A percentile compares a stretch with the other conserved stretches of the same genome.
phyloP scores from a whole-genome alignment of 73 alveolate genomes.

The Urostyla sp. region DNA sequence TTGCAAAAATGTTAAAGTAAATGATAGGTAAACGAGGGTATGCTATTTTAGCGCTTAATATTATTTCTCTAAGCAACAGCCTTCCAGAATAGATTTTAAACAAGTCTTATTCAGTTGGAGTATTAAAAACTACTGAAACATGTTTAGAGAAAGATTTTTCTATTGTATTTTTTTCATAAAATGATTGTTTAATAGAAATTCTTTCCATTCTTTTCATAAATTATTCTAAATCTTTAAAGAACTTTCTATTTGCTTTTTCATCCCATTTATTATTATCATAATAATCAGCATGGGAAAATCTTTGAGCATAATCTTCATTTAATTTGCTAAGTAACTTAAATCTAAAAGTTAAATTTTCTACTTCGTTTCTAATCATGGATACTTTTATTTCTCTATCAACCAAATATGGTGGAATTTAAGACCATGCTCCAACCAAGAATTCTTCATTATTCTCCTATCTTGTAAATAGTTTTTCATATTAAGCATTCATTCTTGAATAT shows the following conservation, averaged over 20 bases:
- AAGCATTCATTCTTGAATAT: not conserved
- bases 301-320: constrained; percentile 3
- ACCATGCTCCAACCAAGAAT: constrained; percentile 23
- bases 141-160: too few species aligned
- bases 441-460: not conserved
- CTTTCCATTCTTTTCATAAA: not conserved
- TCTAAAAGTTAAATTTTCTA: constrained; percentile 24
- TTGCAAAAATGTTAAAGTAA: too few species aligned
- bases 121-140: too few species aligned
- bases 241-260: not conserved
- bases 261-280: not conserved
- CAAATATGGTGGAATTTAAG: not conserved
- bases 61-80: too few species aligned
- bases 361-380: constrained; percentile 46
- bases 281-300: not conserved
- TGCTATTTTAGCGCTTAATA: too few species aligned
- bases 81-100: too few species aligned
- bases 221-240: not conserved
- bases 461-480: not conserved
- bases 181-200: not conserved
- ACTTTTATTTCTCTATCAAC: constrained; percentile 11
- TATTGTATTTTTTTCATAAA: too few species aligned
- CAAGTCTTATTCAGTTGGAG: too few species aligned
- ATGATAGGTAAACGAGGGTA: too few species aligned
- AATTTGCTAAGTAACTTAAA: constrained; percentile 4